Conservation (phyloP, 1,284 basidiomycete genomes). For the Entoloma clypeatum region DNA sequence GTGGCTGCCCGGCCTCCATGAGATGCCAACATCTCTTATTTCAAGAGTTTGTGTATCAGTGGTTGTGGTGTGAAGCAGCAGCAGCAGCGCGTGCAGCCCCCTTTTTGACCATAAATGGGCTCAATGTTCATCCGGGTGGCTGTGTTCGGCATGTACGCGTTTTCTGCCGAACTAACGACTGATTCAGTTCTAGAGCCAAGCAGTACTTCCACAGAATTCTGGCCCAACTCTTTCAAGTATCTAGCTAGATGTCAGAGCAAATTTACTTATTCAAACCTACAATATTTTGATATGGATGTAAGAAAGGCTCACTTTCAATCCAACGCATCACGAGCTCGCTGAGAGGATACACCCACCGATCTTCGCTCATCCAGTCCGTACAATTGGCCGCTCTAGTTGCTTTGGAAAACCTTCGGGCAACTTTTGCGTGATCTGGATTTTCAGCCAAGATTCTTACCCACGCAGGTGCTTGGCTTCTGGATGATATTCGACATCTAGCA, state of each 20-base stretch:
- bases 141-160: too few species aligned
- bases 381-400: slow-evolving; percentile 33
- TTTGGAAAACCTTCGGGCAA: slow-evolving; percentile 35
- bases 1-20: slow-evolving; percentile 39
- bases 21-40: slow-evolving; percentile 51
- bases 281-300: slow-evolving; percentile 37
- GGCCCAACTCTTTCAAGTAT: too few species aligned
- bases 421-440: slow-evolving; percentile 32
- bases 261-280: too few species aligned
- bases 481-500: slow-evolving; percentile 41
- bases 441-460: slow-evolving; percentile 34
- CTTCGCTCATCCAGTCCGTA: slow-evolving; percentile 39
- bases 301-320: slow-evolving; percentile 36
- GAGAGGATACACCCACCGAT: slow-evolving; percentile 39
- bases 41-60: slow-evolving; percentile 9
- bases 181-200: too few species aligned
- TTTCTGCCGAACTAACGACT: too few species aligned
- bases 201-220: too few species aligned
- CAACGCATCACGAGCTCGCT: slow-evolving; percentile 28
- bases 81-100: too few species aligned
- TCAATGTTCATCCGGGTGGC: too few species aligned
- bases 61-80: slow-evolving; percentile 3
- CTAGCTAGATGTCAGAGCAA: too few species aligned
- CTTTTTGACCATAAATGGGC: too few species aligned
- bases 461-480: slow-evolving; percentile 35